phyloP scores from a whole-genome alignment of 495 filamentous ascomycete genomes.

The Bathelium albidoporum region DNA sequence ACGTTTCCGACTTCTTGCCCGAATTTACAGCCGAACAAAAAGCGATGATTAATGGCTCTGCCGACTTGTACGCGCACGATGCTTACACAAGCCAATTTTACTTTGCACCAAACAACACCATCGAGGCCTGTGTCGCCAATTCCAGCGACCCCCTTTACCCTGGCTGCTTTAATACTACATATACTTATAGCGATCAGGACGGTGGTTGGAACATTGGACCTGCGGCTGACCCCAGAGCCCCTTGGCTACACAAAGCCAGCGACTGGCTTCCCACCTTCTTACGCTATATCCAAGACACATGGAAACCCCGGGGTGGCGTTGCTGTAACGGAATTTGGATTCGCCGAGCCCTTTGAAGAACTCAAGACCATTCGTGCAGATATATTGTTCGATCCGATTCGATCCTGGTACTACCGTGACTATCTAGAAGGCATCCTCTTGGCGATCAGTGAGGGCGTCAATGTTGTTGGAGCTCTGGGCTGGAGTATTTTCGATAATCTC shows the following conservation, averaged over 20 bases:
- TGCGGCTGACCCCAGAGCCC: conserved; percentile 19
- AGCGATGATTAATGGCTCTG: conserved; percentile 21
- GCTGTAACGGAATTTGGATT: conserved; percentile 27
- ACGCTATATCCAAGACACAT: conserved; percentile 27
- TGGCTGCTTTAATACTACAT: conserved; percentile 22
- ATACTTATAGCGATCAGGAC: conserved; percentile 20
- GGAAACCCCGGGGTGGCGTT: conserved; percentile 21
- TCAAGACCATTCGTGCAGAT: conserved; percentile 17
- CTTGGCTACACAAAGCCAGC: conserved; percentile 27
- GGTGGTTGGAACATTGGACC: conserved; percentile 26
- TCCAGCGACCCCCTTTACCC: conserved; percentile 21
- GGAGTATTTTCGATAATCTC: conserved; percentile 29
- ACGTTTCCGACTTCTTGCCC: conserved; percentile 22
- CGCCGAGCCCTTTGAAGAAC: conserved; percentile 23
- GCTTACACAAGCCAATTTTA: conserved; percentile 29
- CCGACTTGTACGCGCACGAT: conserved; percentile 28
- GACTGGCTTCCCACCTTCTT: conserved; percentile 27
- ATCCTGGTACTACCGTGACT: conserved; percentile 24
- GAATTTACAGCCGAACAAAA: conserved; percentile 23
- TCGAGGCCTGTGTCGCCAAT: conserved; percentile 22
- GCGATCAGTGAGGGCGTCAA: conserved; percentile 27
- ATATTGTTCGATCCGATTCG: conserved; percentile 26
- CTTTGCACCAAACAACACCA: conserved; percentile 23
- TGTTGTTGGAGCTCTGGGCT: conserved; percentile 24
- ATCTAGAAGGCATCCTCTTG: conserved; percentile 24